A percentile compares a stretch with the other conserved stretches of the same genome.
phyloP scores from a whole-genome alignment of 257 asterid genomes.

The Solanum chiquidenum region DNA sequence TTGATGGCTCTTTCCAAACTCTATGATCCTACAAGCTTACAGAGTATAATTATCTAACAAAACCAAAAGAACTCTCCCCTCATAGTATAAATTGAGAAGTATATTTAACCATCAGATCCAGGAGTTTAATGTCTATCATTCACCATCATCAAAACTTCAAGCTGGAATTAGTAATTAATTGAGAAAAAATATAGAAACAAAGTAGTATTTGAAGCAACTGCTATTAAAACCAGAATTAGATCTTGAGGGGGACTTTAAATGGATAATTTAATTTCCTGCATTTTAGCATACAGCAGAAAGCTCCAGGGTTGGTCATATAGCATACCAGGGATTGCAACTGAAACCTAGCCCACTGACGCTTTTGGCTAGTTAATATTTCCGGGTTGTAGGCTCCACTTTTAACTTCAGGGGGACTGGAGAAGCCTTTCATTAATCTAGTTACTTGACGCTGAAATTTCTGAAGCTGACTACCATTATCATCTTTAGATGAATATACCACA shows the following conservation, averaged over 20 bases:
- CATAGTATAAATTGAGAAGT: neutral
- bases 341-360: slow-evolving; percentile 98
- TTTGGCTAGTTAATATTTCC: slow-evolving; percentile 89
- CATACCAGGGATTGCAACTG: slow-evolving; percentile 90
- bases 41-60: slow-evolving; percentile 24
- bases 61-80: slow-evolving; percentile 4
- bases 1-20: slow-evolving; percentile 86
- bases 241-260: neutral
- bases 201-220: neutral
- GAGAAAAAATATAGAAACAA: neutral
- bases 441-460: slow-evolving; percentile 78
- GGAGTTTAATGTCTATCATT: neutral
- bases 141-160: neutral
- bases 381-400: slow-evolving; percentile 81
- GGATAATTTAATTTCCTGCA: neutral
- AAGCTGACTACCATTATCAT: slow-evolving; percentile 69
- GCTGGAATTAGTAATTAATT: neutral
- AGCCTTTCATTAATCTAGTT: slow-evolving; percentile 73
- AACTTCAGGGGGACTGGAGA: slow-evolving; percentile 73
- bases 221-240: neutral
- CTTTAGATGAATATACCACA: slow-evolving; percentile 80
- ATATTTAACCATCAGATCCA: neutral
- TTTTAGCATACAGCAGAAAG: neutral
- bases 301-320: neutral
- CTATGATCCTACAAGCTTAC: slow-evolving; percentile 70